Conservation (phyloP, 768 basidiomycete species). For the Lanmaoa rubissima region DNA sequence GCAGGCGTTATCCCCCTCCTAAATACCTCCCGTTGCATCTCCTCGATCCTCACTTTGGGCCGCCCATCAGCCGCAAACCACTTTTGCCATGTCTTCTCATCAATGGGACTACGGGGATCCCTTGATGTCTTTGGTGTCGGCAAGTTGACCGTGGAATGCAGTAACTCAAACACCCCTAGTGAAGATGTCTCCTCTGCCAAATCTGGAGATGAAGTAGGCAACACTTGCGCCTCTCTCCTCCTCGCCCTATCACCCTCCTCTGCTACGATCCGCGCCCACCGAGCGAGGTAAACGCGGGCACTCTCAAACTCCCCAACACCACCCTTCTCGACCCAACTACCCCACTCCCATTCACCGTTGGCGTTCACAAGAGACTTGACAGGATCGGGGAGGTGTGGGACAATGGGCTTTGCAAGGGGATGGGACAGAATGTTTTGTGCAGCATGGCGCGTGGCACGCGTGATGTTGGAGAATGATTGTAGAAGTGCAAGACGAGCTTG, state of each 20-base stretch:
- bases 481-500: slow-evolving; percentile 80
- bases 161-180: slow-evolving; percentile 83
- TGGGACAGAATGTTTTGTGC: slow-evolving; percentile 95
- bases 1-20: slow-evolving; percentile 62
- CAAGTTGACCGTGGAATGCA: slow-evolving; percentile 75
- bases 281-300: slow-evolving; percentile 91
- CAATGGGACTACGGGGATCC: slow-evolving; percentile 75
- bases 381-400: slow-evolving; percentile 94
- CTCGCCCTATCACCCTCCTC: slow-evolving; percentile 95
- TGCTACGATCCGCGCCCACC: slow-evolving; percentile 96
- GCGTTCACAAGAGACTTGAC: slow-evolving; percentile 88
- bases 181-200: slow-evolving; percentile 65
- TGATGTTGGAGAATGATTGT: slow-evolving; percentile 94
- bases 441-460: slow-evolving; percentile 87
- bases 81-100: slow-evolving; percentile 64
- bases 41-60: slow-evolving; percentile 62
- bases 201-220: slow-evolving; percentile 51
- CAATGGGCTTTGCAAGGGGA: slow-evolving; percentile 92
- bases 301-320: slow-evolving; percentile 96
- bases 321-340: slow-evolving; percentile 89
- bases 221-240: slow-evolving; percentile 68
- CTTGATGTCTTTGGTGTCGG: slow-evolving; percentile 82
- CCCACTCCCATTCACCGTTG: slow-evolving; percentile 90
- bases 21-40: slow-evolving; percentile 78
- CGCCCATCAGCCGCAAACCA: slow-evolving; percentile 79